phyloP scores from a whole-genome alignment of 106 monocot genomes.

The Ottelia alismoides region DNA sequence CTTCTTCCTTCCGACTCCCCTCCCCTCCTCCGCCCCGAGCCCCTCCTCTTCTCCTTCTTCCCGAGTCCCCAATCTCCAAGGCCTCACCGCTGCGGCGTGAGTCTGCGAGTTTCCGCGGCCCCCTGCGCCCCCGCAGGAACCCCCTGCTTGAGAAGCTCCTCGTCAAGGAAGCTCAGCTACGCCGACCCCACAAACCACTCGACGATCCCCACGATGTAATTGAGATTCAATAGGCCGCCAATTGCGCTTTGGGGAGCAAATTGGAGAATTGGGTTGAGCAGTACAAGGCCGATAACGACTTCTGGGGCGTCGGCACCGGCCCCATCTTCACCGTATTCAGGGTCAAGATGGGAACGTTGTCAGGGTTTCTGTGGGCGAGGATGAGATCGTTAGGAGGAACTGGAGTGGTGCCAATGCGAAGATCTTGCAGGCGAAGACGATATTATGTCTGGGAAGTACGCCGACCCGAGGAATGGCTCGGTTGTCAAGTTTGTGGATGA shows the following conservation, averaged over 20 bases:
- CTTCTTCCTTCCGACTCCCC: no score
- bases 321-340: constrained; percentile 45
- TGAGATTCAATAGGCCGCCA: no score
- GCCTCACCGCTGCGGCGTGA: no score
- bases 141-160: no score
- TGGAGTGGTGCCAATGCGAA: constrained; percentile 16
- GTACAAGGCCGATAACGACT: constrained; percentile 47
- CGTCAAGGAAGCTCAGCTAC: no score
- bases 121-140: no score
- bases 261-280: constrained; percentile 47
- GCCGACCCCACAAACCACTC: no score
- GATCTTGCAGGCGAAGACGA: constrained; percentile 31
- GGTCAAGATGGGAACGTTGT: constrained; percentile 27
- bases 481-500: constrained; percentile 33
- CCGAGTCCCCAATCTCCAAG: no score
- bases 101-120: no score
- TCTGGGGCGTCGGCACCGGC: constrained; percentile 42
- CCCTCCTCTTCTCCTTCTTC: no score
- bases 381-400: constrained; percentile 37
- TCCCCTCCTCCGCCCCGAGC: no score
- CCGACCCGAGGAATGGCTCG: constrained; percentile 27
- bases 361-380: constrained; percentile 31
- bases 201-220: no score
- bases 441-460: constrained; percentile 25
- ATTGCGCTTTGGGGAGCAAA: constrained; percentile 32